Conservation (phyloP, 805 yeast genomes). For the Candida sithepensis region DNA sequence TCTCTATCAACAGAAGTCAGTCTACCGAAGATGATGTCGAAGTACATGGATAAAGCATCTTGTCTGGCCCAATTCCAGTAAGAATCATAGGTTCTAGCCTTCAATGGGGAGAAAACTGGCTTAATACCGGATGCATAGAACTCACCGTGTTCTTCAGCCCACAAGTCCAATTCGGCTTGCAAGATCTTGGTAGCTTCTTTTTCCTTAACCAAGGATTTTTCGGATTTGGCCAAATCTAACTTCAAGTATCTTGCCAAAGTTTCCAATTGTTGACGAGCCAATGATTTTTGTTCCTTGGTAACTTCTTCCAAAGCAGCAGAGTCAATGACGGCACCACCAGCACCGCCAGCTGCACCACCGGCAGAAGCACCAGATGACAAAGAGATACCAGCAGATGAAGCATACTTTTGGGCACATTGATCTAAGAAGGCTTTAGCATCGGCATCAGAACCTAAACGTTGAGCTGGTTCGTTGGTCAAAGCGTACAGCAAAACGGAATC, state of each 20-base stretch:
- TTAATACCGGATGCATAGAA: slow-evolving; percentile 87
- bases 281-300: slow-evolving; percentile 63
- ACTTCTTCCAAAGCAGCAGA: slow-evolving; percentile 90
- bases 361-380: slow-evolving; percentile 64
- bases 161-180: slow-evolving; percentile 87
- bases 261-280: slow-evolving; percentile 83
- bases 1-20: slow-evolving; percentile 89
- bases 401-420: slow-evolving; percentile 76
- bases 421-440: slow-evolving; percentile 93
- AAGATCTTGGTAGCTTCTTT: slow-evolving; percentile 79
- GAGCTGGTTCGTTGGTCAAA: slow-evolving; percentile 84
- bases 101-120: slow-evolving; percentile 85
- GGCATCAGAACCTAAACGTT: slow-evolving; percentile 78
- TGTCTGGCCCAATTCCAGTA: slow-evolving; percentile 99
- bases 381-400: slow-evolving; percentile 74
- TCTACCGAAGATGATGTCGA: slow-evolving; percentile 93
- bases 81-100: slow-evolving; percentile 94
- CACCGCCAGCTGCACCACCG: slow-evolving; percentile 47
- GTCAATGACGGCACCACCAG: slow-evolving; percentile 87
- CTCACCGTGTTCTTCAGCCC: slow-evolving; percentile 90
- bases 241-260: slow-evolving; percentile 92
- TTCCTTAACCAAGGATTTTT: slow-evolving; percentile 76
- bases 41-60: slow-evolving; percentile 89
- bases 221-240: slow-evolving; percentile 87
- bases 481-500: slow-evolving; percentile 83